These are phyloP conservation scores for Lactarius vividus DNA, from an alignment of 768 basidiomycete species.

Conservation along the genomic window DNA sequence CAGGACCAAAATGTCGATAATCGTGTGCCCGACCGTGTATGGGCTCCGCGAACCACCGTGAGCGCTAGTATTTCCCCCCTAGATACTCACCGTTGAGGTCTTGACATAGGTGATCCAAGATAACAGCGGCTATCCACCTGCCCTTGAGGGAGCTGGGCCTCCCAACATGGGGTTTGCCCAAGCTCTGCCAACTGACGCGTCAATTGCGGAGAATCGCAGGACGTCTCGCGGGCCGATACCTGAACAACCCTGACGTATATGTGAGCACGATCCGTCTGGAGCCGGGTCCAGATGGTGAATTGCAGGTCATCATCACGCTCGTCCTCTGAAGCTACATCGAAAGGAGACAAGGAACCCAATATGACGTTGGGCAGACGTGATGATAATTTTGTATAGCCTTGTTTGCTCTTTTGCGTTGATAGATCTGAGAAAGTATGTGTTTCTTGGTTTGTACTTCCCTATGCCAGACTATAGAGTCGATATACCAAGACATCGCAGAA, in stretches of 20 bases:
- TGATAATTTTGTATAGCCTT: background rate
- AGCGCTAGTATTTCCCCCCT: background rate
- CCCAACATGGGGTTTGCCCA: too few species aligned
- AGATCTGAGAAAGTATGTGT: background rate
- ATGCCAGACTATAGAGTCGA: background rate
- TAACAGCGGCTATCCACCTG: background rate
- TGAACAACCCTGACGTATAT: background rate
- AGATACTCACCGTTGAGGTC: background rate
- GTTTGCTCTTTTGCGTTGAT: background rate
- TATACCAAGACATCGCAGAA: background rate
- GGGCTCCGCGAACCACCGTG: background rate
- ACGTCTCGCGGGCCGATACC: conserved; percentile 1
- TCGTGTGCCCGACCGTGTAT: background rate
- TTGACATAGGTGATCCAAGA: background rate
- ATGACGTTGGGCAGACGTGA: background rate
- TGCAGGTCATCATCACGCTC: conserved; percentile 1
- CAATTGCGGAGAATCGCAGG: background rate
- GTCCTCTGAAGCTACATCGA: background rate
- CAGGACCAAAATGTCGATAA: background rate
- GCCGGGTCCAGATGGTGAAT: background rate
- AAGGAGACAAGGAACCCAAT: background rate
- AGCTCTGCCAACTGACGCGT: background rate
- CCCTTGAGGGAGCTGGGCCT: background rate
- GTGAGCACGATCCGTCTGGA: conserved; percentile 1
- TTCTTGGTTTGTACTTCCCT: background rate